Evolutionary conservation across 2,329 filamentous ascomycete genomes (phyloP), one percentile per base, ranked within the genome.

Genomic region (Diplodia scrobiculata): DNA sequence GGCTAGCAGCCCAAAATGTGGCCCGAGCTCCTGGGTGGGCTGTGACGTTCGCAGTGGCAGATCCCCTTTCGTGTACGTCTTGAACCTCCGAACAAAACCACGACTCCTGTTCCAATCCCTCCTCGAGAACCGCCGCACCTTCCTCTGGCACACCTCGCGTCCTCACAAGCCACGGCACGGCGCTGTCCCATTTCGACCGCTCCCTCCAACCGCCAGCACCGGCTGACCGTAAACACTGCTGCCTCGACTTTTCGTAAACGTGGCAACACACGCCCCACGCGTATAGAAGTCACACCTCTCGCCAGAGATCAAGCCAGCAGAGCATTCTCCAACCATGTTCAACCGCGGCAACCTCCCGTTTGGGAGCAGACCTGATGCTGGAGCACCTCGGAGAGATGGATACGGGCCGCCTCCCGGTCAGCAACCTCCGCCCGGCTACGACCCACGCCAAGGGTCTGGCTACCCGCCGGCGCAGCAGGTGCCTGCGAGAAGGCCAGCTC

Each of bases 271-370:
- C 27, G 32, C 21, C 25, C 41, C 29, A 45, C 50, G 19, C 14
- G 53, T 17, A 63, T 41, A 63, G n/a, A 63, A 3, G 10, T 21
- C 47, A 25, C 48, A 14, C 32, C 21, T 11, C 5, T 45, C 17
- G 45, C 41, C 10, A 14, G 7, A n/a, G 38, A 45, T 7, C 29
- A 14, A 13, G 27, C 17, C 45, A 14, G 38, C 19, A 36, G 14
- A 62, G 2, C 38, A 17, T 5, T 25, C 11, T 5, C n/a, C 58
- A 11, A 65, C n/a, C 60, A 87, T 87, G 84, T 87, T 86, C 73
- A 86, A 85, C 73, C 82, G 84, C 69, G 81, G 82, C 72, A 82
- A 83, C 67, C 73, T 82, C n/a, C 78, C 79, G 48, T 84, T 81
- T 71, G 73, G 74, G 32, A 70, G 72, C 25, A 70, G 73, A 45